These are phyloP conservation scores for Claviceps humidiphila DNA, from an alignment of 2,329 filamentous ascomycete species.

Conservation along the genomic window DNA sequence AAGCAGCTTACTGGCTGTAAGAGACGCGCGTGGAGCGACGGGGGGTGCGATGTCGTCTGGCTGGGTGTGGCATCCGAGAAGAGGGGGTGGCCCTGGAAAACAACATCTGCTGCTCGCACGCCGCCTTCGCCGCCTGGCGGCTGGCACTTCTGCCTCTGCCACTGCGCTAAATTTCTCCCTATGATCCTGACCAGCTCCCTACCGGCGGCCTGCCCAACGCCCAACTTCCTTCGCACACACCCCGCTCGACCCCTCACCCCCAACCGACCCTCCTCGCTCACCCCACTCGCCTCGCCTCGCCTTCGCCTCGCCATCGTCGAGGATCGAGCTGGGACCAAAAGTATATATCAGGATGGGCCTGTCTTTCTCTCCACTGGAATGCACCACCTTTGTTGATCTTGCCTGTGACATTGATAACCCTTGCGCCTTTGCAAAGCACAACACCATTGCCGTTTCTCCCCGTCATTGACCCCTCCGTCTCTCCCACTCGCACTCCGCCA, in stretches of 20 bases:
- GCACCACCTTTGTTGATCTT: background rate
- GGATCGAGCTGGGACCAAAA: background rate
- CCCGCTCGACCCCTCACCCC: background rate
- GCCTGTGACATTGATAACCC: background rate
- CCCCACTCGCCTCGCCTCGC: background rate
- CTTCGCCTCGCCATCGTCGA: background rate
- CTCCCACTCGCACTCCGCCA: background rate
- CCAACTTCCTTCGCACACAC: background rate
- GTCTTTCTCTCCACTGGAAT: slow-evolving; percentile 1
- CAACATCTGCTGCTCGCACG: too few relatives aligned
- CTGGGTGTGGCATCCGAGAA: too few relatives aligned
- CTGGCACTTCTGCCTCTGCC: background rate
- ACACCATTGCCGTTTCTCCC: background rate
- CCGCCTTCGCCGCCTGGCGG: too few relatives aligned
- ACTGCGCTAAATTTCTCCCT: background rate
- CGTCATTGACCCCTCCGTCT: background rate
- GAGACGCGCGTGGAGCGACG: too few relatives aligned
- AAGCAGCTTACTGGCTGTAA: too few relatives aligned
- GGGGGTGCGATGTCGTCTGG: too few relatives aligned
- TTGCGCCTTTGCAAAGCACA: background rate
- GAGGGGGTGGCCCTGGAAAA: too few relatives aligned
- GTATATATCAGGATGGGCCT: slow-evolving; percentile 5
- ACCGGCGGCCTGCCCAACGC: background rate
- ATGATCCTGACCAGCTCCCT: background rate
- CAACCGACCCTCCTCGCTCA: background rate